A percentile compares a stretch with the other conserved stretches of the same genome.
phyloP scores from a whole-genome alignment of 805 yeast species.

The Cyberlindnera lachancei region DNA sequence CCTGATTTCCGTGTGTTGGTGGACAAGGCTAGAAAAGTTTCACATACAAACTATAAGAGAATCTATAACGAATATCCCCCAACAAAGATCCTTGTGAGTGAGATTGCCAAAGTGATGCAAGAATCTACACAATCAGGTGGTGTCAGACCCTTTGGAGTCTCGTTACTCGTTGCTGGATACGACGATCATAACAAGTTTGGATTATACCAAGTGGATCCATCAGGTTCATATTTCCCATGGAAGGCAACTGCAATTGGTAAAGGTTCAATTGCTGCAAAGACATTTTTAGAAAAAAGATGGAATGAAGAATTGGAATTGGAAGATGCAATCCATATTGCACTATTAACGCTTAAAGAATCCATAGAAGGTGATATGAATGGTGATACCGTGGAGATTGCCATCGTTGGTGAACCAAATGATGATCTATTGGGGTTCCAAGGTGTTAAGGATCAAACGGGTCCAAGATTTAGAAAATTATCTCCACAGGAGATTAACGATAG shows the following conservation, averaged over 20 bases:
- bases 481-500: slow-evolving; percentile 95
- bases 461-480: slow-evolving; percentile 77
- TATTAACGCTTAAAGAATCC: slow-evolving; percentile 88
- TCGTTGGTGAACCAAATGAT: slow-evolving; percentile 78
- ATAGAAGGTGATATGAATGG: slow-evolving; percentile 98
- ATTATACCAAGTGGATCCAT: slow-evolving; percentile 95
- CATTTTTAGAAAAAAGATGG: slow-evolving; percentile 97
- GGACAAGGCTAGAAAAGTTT: slow-evolving; percentile 87
- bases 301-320: slow-evolving; percentile 94
- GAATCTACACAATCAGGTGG: slow-evolving; percentile 99
- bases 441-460: slow-evolving; percentile 69
- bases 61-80: slow-evolving; percentile 97
- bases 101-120: slow-evolving; percentile 94
- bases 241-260: slow-evolving; percentile 99
- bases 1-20: slow-evolving; percentile 95
- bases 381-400: slow-evolving; percentile 86
- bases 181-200: slow-evolving; percentile 71
- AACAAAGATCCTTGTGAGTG: slow-evolving; percentile 86
- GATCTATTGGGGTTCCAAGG: slow-evolving; percentile 82
- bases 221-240: slow-evolving; percentile 98
- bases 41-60: slow-evolving; percentile 89
- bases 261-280: slow-evolving; percentile 93
- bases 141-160: slow-evolving; percentile 98
- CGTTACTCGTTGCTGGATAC: slow-evolving; percentile 87
- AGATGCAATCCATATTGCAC: slow-evolving; percentile 95